Base-by-base conservation (phyloP, 2,329 filamentous ascomycete species). In the Cryphonectria parasitica region DNA sequence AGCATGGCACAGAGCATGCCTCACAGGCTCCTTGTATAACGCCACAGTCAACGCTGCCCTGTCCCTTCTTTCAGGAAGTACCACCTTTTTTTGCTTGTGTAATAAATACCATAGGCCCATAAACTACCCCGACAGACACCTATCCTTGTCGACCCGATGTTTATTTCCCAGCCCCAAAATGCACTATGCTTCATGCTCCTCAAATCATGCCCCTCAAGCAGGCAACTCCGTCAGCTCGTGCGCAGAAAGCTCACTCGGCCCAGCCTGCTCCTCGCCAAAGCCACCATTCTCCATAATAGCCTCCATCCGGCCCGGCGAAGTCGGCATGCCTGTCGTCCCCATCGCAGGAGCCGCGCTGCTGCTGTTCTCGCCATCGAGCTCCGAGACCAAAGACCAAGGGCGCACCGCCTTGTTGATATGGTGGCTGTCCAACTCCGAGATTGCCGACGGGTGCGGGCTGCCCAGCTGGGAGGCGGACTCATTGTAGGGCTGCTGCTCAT, bases 301-400 rank as follows among this genome's bases (percentile, higher is more conserved):
- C 41, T 67, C 66, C 54, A 63, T n/a, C 10, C 28, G 22, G 22
- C 52, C 64, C 19, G 34, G 49, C 22, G 22, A 52, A 22, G 19
- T 13, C 31, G 45, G 28, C n/a, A 25, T 28, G 25, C 28, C 22
- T 13, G 31, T 6, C 45, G n/a, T 2, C 5, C 6, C 31, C 31
- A 7, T 52, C 64, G 17, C 52, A 11, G 45, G 36, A n/a, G 45
- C 7, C 17, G 7, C 22, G 45, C 45, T n/a, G 22, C 45, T n/a
- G 28, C 54, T 25, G 19, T 19, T 22, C 36, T 62, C 56, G 61
- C 19, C 41, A 8, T 73, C 70, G 2, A 76, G 67, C 64, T 76
- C 75, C 39, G 69, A 73, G 7, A 73, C 71, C 62, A 71, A n/a
- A 10, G 75, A 76, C 75, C 75, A 76, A 15, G 74, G 75, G 11